Percentiles rank a stretch among this genome's conserved stretches.
Evolutionary conservation across 2,329 filamentous ascomycete genomes (phyloP).

Genomic region (Plenodomus biglobosus): DNA sequence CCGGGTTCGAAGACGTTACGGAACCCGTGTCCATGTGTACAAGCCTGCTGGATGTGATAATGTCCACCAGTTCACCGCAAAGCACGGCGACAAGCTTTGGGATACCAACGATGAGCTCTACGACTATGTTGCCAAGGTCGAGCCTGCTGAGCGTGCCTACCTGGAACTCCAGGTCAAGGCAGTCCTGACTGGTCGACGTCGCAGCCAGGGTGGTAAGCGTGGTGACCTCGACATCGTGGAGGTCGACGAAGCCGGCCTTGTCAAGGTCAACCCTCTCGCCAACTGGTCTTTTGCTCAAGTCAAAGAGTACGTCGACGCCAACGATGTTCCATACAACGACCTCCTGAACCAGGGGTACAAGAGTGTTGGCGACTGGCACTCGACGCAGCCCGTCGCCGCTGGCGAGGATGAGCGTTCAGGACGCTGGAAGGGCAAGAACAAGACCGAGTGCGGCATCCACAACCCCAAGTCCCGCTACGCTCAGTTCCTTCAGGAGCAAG

Average conservation of each 20-base stretch:
- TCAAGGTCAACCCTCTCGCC: constrained; percentile 97
- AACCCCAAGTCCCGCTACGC: constrained; percentile 95
- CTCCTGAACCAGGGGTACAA: constrained; percentile 95
- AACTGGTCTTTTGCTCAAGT: constrained; percentile 94
- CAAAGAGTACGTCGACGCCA: constrained; percentile 78
- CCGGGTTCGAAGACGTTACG: constrained; percentile 72
- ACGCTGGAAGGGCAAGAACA: constrained; percentile 92
- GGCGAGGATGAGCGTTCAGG: constrained; percentile 95
- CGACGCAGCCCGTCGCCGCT: constrained; percentile 82
- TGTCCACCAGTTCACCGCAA: constrained; percentile 74
- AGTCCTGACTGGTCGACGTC: constrained; percentile 86
- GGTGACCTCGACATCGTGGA: constrained; percentile 90
- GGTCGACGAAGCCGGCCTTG: constrained; percentile 82
- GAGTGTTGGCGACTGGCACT: constrained; percentile 98
- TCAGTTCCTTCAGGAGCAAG: constrained; percentile 75
- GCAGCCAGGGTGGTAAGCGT: constrained; percentile 90
- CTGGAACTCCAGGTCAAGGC: constrained; percentile 83
- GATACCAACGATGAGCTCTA: constrained; percentile 85
- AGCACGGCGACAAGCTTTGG: constrained; percentile 82
- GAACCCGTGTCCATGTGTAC: constrained; percentile 82
- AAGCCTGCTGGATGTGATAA: constrained; percentile 77
- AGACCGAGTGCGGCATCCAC: constrained; percentile 98
- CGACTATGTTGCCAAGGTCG: constrained; percentile 96
- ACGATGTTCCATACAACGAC: constrained; percentile 91
- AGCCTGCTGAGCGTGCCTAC: constrained; percentile 91